These are phyloP conservation scores for Colletotrichum abscissum DNA, from an alignment of 2,329 filamentous ascomycete species.

Conservation along the genomic window DNA sequence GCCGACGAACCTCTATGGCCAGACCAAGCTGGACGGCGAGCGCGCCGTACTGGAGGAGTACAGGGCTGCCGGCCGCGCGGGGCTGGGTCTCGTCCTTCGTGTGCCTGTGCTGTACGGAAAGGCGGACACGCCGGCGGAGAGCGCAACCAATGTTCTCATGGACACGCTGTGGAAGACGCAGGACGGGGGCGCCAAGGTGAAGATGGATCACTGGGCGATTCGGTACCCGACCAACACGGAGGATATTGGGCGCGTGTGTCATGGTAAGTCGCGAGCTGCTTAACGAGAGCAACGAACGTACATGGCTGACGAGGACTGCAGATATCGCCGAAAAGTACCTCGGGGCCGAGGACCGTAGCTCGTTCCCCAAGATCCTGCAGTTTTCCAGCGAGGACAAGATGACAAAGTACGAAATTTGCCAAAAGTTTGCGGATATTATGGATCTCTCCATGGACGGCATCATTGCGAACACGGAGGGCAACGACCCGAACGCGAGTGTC, in stretches of 20 bases:
- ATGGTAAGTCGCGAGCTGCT: slow-evolving; percentile 54
- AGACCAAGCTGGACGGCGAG: slow-evolving; percentile 71
- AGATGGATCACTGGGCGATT: slow-evolving; percentile 88
- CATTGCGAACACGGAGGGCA: slow-evolving; percentile 75
- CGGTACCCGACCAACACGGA: slow-evolving; percentile 91
- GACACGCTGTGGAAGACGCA: slow-evolving; percentile 81
- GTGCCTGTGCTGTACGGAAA: slow-evolving; percentile 88
- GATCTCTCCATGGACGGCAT: slow-evolving; percentile 77
- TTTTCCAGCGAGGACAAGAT: slow-evolving; percentile 88
- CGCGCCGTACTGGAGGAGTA: slow-evolving; percentile 74
- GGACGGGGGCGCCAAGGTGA: slow-evolving; percentile 68
- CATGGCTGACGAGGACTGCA: slow-evolving; percentile 40
- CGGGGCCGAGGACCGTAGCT: slow-evolving; percentile 54
- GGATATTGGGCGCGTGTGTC: slow-evolving; percentile 83
- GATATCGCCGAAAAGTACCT: slow-evolving; percentile 80
- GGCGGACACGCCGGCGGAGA: slow-evolving; percentile 77
- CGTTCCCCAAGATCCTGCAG: slow-evolving; percentile 79
- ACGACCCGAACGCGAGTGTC: slow-evolving; percentile 76
- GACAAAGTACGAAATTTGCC: slow-evolving; percentile 92
- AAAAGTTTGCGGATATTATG: slow-evolving; percentile 82
- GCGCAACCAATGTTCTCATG: slow-evolving; percentile 85
- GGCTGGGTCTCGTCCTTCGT: slow-evolving; percentile 76
- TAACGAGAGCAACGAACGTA: no score
- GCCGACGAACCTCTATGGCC: slow-evolving; percentile 81
- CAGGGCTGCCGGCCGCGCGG: slow-evolving; percentile 57